Percentiles rank a stretch among this genome's conserved stretches.
These are phyloP conservation scores for Sporothrix protearum DNA, from an alignment of 2,329 filamentous ascomycete species.

Conservation along the genomic window DNA sequence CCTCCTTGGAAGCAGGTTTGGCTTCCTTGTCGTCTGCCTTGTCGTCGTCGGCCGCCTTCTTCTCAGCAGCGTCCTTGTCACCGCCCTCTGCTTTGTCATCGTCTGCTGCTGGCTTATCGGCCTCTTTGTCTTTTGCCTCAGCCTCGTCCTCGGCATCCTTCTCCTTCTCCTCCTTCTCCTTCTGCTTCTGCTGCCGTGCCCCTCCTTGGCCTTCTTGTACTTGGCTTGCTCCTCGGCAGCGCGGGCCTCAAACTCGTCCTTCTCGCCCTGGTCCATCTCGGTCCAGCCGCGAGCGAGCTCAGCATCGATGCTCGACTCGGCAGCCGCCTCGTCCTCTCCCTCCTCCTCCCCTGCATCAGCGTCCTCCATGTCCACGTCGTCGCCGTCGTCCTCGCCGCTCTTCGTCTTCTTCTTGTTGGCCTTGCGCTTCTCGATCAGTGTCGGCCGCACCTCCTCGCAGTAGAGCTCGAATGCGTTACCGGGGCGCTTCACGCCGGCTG, in stretches of 20 bases:
- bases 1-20: background rate
- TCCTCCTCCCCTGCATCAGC: slow-evolving; percentile 29
- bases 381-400: slow-evolving; percentile 28
- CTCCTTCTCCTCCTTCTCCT: slow-evolving; percentile 21
- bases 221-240: slow-evolving; percentile 41
- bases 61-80: background rate
- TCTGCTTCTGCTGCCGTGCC: slow-evolving; percentile 27
- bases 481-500: slow-evolving; percentile 39
- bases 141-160: background rate
- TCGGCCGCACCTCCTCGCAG: slow-evolving; percentile 48
- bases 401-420: slow-evolving; percentile 30
- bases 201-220: slow-evolving; percentile 45
- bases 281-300: slow-evolving; percentile 56
- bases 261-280: slow-evolving; percentile 47
- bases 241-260: slow-evolving; percentile 47
- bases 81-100: background rate
- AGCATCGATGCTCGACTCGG: slow-evolving; percentile 44
- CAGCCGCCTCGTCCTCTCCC: slow-evolving; percentile 16
- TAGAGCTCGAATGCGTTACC: slow-evolving; percentile 54
- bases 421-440: slow-evolving; percentile 43
- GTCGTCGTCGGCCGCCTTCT: background rate
- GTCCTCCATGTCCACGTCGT: slow-evolving; percentile 42
- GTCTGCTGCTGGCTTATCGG: background rate
- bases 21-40: background rate
- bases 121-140: background rate